These are phyloP conservation scores for Aspergillus phoenicis DNA, from an alignment of 2,329 filamentous ascomycete species.

Conservation along the genomic window DNA sequence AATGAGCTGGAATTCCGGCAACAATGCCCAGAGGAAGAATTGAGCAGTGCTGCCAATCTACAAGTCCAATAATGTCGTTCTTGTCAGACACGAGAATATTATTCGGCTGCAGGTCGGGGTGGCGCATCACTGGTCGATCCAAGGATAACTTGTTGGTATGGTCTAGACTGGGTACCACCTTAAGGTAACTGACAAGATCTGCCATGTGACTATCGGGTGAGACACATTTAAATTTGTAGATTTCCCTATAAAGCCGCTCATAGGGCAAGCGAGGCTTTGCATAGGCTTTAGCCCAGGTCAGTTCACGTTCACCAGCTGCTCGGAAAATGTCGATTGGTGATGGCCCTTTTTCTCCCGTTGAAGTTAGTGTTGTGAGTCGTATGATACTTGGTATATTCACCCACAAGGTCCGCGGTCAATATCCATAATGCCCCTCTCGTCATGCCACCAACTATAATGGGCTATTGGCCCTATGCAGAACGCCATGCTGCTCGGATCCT, in stretches of 20 bases:
- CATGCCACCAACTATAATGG: constrained; percentile 22
- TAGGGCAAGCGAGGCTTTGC: constrained; percentile 22
- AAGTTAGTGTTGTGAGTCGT: neutral
- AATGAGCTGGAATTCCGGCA: constrained; percentile 41
- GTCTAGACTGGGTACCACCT: constrained; percentile 16
- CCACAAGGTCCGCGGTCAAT: constrained; percentile 23
- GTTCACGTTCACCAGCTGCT: constrained; percentile 18
- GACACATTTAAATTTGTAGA: constrained; percentile 16
- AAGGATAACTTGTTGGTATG: constrained; percentile 10
- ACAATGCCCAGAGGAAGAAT: constrained; percentile 42
- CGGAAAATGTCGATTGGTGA: constrained; percentile 15
- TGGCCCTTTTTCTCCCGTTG: constrained; percentile 10
- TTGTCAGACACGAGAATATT: constrained; percentile 35
- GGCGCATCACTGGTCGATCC: constrained; percentile 23
- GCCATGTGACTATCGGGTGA: constrained; percentile 21
- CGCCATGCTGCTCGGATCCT: constrained; percentile 16
- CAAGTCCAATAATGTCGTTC: constrained; percentile 38
- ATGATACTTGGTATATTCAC: constrained; percentile 1
- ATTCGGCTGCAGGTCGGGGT: constrained; percentile 33
- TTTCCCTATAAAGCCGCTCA: constrained; percentile 23
- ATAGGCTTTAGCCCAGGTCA: constrained; percentile 19
- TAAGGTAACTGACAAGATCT: constrained; percentile 20
- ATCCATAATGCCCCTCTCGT: constrained; percentile 11
- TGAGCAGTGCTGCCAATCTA: constrained; percentile 47
- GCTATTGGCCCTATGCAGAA: constrained; percentile 24